phyloP scores from a whole-genome alignment of 202 grass and related monocot species.

The Schoenoplectus triqueter region DNA sequence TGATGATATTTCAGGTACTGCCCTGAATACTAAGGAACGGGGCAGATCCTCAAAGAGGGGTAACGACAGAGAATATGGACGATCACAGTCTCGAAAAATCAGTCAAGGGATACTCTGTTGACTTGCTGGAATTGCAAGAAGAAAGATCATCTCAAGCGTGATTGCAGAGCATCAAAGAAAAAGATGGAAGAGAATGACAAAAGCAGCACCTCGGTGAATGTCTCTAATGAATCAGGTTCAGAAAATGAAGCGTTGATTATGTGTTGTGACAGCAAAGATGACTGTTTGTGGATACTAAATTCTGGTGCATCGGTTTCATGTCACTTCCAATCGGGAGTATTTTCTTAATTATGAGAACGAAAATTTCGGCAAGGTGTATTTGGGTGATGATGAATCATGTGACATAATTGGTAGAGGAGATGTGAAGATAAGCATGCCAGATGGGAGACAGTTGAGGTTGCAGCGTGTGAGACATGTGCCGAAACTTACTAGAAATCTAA shows the following conservation, averaged over 20 bases:
- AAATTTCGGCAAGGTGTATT: background rate
- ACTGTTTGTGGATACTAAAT: slow-evolving; percentile 8
- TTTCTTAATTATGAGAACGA: background rate
- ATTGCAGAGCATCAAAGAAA: slow-evolving; percentile 18
- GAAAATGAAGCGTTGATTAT: background rate
- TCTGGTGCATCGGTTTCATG: slow-evolving; percentile 15
- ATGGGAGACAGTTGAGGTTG: background rate
- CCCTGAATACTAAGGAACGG: slow-evolving; percentile 14
- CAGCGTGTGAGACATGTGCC: background rate
- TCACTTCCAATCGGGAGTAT: background rate
- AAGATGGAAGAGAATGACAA: background rate
- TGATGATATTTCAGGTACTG: background rate
- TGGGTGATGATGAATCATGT: background rate
- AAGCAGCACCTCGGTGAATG: background rate
- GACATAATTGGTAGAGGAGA: slow-evolving; percentile 1
- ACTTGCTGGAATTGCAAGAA: slow-evolving; percentile 20
- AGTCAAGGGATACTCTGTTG: background rate
- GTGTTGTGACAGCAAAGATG: slow-evolving; percentile 25
- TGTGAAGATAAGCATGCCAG: background rate
- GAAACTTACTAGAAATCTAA: background rate
- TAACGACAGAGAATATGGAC: slow-evolving; percentile 24
- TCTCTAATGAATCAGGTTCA: background rate
- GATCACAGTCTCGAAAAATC: slow-evolving; percentile 45
- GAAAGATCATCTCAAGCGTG: slow-evolving; percentile 27
- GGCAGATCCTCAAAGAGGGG: slow-evolving; percentile 5